Percentiles rank a stretch among this genome's conserved stretches.
phyloP scores from a whole-genome alignment of 495 filamentous ascomycete species.

The Penicillium desertorum region DNA sequence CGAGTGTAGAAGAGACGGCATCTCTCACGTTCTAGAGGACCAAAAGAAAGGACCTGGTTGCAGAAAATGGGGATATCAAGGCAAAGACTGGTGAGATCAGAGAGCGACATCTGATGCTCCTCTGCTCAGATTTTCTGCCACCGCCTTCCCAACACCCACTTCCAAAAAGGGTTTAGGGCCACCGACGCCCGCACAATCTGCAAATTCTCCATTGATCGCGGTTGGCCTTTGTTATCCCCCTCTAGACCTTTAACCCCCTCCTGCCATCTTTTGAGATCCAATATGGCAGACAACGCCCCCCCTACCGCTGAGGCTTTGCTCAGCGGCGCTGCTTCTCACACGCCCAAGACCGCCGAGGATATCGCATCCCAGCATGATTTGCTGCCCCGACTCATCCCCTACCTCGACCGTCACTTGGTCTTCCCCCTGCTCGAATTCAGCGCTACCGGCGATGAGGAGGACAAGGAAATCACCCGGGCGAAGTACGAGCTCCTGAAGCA shows the following conservation, averaged over 20 bases:
- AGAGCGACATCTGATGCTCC: constrained; percentile 31
- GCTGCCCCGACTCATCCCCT: constrained; percentile 80
- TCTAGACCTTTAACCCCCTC: constrained; percentile 17
- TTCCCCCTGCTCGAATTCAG: constrained; percentile 92
- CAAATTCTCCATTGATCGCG: constrained; percentile 38
- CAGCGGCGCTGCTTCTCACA: constrained; percentile 52
- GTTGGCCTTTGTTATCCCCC: constrained; percentile 20
- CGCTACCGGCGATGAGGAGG: constrained; percentile 54
- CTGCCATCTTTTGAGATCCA: constrained; percentile 23
- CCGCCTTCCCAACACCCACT: constrained; percentile 24
- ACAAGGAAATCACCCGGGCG: constrained; percentile 70
- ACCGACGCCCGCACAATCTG: constrained; percentile 40
- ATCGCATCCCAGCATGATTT: constrained; percentile 72
- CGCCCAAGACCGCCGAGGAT: constrained; percentile 51
- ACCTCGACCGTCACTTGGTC: constrained; percentile 94
- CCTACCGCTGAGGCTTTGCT: constrained; percentile 54
- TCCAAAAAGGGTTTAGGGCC: constrained; percentile 39
- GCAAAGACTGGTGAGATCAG: constrained; percentile 16
- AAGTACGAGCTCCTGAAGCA: constrained; percentile 91
- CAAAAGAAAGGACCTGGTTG: constrained; percentile 10
- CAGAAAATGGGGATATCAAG: constrained; percentile 20
- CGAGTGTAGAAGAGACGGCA: constrained; percentile 41
- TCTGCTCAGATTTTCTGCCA: constrained; percentile 32
- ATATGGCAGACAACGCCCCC: constrained; percentile 67
- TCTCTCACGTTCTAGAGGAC: constrained; percentile 21